Evolutionary conservation across 2,329 filamentous ascomycete species (phyloP).

Genomic region (Xylaria hypoxylon): DNA sequence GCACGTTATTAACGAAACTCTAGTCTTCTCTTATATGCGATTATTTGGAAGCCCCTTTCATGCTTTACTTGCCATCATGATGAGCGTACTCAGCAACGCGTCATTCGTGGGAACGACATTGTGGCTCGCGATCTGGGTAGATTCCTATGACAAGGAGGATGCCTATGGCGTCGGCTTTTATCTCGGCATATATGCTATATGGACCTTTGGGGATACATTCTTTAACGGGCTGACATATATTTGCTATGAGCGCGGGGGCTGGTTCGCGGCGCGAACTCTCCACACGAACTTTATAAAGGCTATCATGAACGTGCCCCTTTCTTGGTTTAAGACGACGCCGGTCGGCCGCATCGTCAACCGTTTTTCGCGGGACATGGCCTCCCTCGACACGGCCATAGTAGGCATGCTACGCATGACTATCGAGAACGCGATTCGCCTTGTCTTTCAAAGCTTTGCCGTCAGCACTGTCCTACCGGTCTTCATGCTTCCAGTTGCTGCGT

Average conservation of each 20-base stretch:
- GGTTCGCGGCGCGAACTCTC: constrained; percentile 65
- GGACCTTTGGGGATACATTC: constrained; percentile 58
- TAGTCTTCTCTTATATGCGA: constrained; percentile 63
- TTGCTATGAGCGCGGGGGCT: constrained; percentile 66
- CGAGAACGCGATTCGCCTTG: constrained; percentile 53
- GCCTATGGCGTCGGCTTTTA: constrained; percentile 63
- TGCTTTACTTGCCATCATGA: constrained; percentile 54
- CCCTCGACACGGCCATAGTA: constrained; percentile 62
- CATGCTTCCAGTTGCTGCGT: constrained; percentile 55
- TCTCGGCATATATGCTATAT: constrained; percentile 62
- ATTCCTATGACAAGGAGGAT: constrained; percentile 59
- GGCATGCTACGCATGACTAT: constrained; percentile 58
- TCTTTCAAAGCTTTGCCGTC: constrained; percentile 55
- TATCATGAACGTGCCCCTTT: constrained; percentile 65
- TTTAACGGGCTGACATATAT: constrained; percentile 58
- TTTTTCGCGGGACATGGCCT: constrained; percentile 68
- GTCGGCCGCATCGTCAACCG: constrained; percentile 66
- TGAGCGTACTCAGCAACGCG: constrained; percentile 57
- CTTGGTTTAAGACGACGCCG: constrained; percentile 67
- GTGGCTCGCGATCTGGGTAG: constrained; percentile 67
- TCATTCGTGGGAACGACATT: constrained; percentile 58
- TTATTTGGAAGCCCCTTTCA: constrained; percentile 62
- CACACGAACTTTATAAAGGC: constrained; percentile 65
- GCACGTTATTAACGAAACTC: constrained; percentile 36
- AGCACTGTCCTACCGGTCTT: constrained; percentile 59